Evolutionary conservation across 768 basidiomycete genomes (phyloP).

Genomic region (Leccinum barrowsii): DNA sequence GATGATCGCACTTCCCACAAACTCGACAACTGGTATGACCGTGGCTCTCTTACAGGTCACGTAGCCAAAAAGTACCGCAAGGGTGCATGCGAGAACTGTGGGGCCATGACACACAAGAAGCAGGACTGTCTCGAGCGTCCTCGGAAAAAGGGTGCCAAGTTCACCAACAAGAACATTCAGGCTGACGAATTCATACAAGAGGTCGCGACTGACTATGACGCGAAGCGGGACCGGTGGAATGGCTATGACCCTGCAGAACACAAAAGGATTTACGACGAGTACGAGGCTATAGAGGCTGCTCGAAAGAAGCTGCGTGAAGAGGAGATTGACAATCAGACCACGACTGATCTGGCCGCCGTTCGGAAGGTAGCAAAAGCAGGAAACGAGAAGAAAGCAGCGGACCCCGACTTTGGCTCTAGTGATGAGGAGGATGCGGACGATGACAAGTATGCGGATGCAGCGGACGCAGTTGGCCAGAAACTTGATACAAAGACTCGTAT

Average conservation of each 20-base stretch:
- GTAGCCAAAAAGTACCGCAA: slow-evolving; percentile 96
- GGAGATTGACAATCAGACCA: slow-evolving; percentile 96
- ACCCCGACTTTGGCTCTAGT: slow-evolving; percentile 94
- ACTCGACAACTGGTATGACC: slow-evolving; percentile 89
- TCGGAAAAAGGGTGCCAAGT: slow-evolving; percentile 93
- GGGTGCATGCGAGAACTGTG: slow-evolving; percentile 99
- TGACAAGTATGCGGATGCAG: slow-evolving; percentile 97
- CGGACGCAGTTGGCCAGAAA: slow-evolving; percentile 97
- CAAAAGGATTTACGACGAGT: slow-evolving; percentile 86
- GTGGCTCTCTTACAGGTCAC: slow-evolving; percentile 79
- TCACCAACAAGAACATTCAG: slow-evolving; percentile 82
- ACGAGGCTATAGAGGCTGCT: slow-evolving; percentile 87
- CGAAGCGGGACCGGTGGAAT: slow-evolving; percentile 97
- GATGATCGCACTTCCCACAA: slow-evolving; percentile 59
- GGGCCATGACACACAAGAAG: slow-evolving; percentile 90
- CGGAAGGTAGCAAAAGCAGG: slow-evolving; percentile 94
- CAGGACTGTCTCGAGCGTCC: slow-evolving; percentile 95
- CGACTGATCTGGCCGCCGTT: slow-evolving; percentile 85
- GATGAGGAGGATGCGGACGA: slow-evolving; percentile 96
- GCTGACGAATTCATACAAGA: slow-evolving; percentile 90
- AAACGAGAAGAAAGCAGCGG: slow-evolving; percentile 63
- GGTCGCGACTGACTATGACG: slow-evolving; percentile 74
- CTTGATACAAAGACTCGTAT: slow-evolving; percentile 97
- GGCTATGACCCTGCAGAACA: slow-evolving; percentile 92
- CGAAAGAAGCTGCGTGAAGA: slow-evolving; percentile 90